These are phyloP conservation scores for Blastocystis sp. DNA, from an alignment of 352 stramenopile genomes.

Conservation along the genomic window DNA sequence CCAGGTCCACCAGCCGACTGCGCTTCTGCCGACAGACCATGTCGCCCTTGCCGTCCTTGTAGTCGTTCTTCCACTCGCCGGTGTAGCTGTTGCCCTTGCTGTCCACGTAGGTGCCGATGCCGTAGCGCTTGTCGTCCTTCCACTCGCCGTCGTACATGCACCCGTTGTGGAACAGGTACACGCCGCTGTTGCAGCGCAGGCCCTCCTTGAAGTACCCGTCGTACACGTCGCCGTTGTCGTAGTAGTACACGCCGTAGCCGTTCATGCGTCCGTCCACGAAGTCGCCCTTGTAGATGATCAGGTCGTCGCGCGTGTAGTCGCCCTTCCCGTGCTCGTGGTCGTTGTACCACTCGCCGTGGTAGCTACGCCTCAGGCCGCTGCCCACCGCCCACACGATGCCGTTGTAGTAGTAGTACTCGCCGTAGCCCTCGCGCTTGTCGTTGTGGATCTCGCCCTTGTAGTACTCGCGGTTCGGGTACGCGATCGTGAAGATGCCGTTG, in stretches of 20 bases:
- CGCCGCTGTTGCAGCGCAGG: constrained; percentile 7
- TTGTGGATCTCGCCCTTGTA: constrained; percentile 67
- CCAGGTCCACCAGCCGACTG: constrained; percentile 16
- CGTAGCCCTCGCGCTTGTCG: constrained; percentile 66
- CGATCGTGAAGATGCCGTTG: constrained; percentile 50
- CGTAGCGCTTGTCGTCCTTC: constrained; percentile 58
- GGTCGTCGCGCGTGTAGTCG: constrained; percentile 28
- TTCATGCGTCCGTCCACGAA: constrained; percentile 56
- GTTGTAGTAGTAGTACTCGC: constrained; percentile 69
- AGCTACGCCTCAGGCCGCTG: background rate
- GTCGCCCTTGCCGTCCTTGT: constrained; percentile 16
- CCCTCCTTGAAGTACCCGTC: constrained; percentile 51
- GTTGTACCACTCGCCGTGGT: constrained; percentile 58
- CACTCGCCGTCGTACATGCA: constrained; percentile 56
- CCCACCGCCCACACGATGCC: constrained; percentile 12
- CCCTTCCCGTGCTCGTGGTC: constrained; percentile 58
- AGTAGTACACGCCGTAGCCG: constrained; percentile 67
- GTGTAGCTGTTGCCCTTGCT: constrained; percentile 44
- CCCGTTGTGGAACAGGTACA: constrained; percentile 59
- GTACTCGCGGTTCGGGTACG: constrained; percentile 62
- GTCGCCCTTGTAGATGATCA: constrained; percentile 52
- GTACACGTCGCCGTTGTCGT: constrained; percentile 67
- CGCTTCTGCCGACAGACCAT: constrained; percentile 38
- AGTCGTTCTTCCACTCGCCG: constrained; percentile 60
- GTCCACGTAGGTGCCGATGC: constrained; percentile 24